Conservation (phyloP, 768 basidiomycete genomes). For the Phlebiopsis flavidoalba region DNA sequence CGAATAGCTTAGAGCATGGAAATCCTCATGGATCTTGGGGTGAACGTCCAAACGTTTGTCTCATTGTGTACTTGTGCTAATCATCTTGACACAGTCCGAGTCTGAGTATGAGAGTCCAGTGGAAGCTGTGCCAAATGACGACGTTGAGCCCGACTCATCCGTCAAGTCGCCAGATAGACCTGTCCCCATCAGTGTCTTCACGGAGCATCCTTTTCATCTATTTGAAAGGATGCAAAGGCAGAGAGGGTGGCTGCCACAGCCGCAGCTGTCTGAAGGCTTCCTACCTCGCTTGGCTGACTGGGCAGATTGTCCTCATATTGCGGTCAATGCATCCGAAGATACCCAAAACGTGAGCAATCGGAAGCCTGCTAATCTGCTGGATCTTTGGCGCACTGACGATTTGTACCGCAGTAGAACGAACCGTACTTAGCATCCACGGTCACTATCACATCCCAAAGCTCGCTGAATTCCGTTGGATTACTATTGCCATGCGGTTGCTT, state of each 20-base stretch:
- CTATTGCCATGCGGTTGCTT: conserved; percentile 36
- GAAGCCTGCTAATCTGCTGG: no score
- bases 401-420: conserved; percentile 40
- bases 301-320: background rate
- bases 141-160: background rate
- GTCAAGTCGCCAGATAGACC: background rate
- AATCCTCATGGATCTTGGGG: background rate
- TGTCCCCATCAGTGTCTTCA: background rate
- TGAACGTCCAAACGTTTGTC: background rate
- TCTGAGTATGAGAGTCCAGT: background rate
- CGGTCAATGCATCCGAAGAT: no score
- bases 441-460: conserved; percentile 39
- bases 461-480: conserved; percentile 65
- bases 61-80: background rate
- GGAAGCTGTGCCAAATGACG: background rate
- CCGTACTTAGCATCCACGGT: conserved; percentile 63
- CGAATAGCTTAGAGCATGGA: background rate
- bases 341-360: no score
- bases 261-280: background rate
- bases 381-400: background rate
- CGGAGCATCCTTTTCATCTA: background rate
- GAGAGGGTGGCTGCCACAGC: background rate
- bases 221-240: background rate
- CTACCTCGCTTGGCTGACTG: background rate
- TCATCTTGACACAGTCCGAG: background rate